A percentile compares a stretch with the other conserved stretches of the same genome.
Conservation (phyloP, 257 asterid genomes). For the Cinchona pubescens region DNA sequence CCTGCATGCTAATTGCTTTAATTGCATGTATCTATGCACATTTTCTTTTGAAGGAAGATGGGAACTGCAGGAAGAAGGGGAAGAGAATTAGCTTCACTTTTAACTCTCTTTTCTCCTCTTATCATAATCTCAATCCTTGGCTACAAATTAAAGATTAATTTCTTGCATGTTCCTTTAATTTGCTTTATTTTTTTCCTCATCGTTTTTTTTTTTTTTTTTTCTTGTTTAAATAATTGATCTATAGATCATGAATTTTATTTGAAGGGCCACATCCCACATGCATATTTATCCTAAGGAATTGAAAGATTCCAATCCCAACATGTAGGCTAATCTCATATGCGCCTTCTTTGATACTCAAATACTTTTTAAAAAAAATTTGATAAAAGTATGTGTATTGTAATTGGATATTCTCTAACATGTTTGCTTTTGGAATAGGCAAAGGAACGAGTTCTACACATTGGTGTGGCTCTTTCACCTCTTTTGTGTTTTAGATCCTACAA, state of each 20-base stretch:
- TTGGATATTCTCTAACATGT: slow-evolving; percentile 12
- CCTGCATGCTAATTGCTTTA: slow-evolving; percentile 41
- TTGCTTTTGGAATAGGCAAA: slow-evolving; percentile 41
- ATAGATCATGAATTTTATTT: neutral
- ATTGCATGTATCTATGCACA: slow-evolving; percentile 22
- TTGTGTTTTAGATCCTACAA: slow-evolving; percentile 25
- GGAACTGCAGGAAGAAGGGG: slow-evolving; percentile 37
- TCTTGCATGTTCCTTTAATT: neutral
- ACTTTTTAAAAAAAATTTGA: slow-evolving; percentile 7
- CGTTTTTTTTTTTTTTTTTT: neutral
- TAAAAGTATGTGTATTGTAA: neutral
- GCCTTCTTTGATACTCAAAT: slow-evolving; percentile 29
- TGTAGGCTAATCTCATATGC: neutral
- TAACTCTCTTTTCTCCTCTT: slow-evolving; percentile 28
- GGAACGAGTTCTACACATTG: slow-evolving; percentile 20
- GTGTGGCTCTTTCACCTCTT: slow-evolving; percentile 28
- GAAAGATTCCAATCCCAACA: slow-evolving; percentile 22
- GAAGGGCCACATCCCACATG: slow-evolving; percentile 9
- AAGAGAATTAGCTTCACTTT: slow-evolving; percentile 42
- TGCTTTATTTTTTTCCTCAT: neutral
- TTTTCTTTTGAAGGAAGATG: slow-evolving; percentile 23
- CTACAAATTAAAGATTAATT: slow-evolving; percentile 41
- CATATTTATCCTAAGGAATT: neutral
- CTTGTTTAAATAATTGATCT: neutral
- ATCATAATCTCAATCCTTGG: slow-evolving; percentile 25